Evolutionary conservation across 176 grass and related monocot species (phyloP).

Genomic region (Zea mays): Zm-B73-REFERENCE-NAM-5.0 NC_050103.1:158289001-158289500

Average conservation of each 20-base stretch:
- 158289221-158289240: constrained; percentile 11
- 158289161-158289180: no score
- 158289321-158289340: constrained; percentile 15
- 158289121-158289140: no score
- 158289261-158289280: constrained; percentile 19
- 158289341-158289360: neutral
- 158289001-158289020: no score
- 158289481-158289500: constrained; percentile 3
- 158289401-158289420: neutral
- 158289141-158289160: no score
- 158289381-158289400: no score
- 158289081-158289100: no score
- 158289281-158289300: neutral
- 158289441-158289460: constrained; percentile 19
- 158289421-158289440: constrained; percentile 38
- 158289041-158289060: no score
- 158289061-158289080: no score
- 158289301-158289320: constrained; percentile 20
- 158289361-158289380: no score
- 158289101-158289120: no score
- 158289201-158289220: neutral
- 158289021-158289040: no score
- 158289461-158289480: constrained; percentile 18
- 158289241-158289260: neutral
- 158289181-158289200: no score